Conservation (phyloP, 768 basidiomycete species). For the Tricholoma hemisulphureum region DNA sequence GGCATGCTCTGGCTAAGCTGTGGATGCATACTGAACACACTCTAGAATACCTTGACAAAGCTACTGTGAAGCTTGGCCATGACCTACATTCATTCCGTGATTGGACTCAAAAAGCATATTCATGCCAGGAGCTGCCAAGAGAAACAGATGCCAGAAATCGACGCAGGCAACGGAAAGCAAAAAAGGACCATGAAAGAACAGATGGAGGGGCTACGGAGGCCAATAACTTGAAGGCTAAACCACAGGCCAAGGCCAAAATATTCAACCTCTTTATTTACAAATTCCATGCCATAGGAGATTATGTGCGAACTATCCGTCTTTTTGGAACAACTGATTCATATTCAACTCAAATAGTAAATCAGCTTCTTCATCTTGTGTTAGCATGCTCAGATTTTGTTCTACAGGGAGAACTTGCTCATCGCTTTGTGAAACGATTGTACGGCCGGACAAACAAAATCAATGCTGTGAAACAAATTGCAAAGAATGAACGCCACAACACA, state of each 20-base stretch:
- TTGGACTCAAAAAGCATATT: not conserved
- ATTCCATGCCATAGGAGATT: constrained; percentile 30
- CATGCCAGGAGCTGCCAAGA: constrained; percentile 13
- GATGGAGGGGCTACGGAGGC: too few relatives aligned
- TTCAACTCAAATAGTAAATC: constrained; percentile 19
- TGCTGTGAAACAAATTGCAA: constrained; percentile 28
- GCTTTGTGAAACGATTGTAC: constrained; percentile 37
- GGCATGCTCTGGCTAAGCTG: constrained; percentile 30
- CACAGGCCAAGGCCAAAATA: constrained; percentile 5
- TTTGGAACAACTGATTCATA: constrained; percentile 22
- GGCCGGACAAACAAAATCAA: constrained; percentile 33
- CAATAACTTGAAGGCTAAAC: not conserved
- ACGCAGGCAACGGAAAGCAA: not conserved
- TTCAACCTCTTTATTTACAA: constrained; percentile 30
- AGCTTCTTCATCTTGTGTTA: not conserved
- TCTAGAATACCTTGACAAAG: constrained; percentile 13
- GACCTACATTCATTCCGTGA: constrained; percentile 21
- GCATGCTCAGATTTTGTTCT: not conserved
- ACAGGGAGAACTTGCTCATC: constrained; percentile 46
- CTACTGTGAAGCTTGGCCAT: constrained; percentile 20
- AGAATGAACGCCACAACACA: not conserved
- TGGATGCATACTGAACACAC: constrained; percentile 26
- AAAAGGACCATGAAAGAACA: not conserved
- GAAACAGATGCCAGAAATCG: constrained; percentile 1
- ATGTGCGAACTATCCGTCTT: constrained; percentile 15